phyloP scores from a whole-genome alignment of 176 grass and related monocot species.

The Oryza brachyantha region DNA sequence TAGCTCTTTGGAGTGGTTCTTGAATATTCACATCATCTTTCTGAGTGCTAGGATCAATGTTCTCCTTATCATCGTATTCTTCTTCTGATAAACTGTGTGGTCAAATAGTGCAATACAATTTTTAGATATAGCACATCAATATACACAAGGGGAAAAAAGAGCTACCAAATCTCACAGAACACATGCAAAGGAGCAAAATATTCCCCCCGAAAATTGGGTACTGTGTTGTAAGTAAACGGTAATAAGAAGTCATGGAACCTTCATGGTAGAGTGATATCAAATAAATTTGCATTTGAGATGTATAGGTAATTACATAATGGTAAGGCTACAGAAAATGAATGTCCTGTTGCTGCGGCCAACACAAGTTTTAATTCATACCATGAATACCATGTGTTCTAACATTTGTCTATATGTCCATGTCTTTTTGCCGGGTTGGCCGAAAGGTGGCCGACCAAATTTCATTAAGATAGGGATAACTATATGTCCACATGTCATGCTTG shows the following conservation, averaged over 20 bases:
- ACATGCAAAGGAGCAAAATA: not conserved
- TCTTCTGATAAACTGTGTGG: conserved; percentile 73
- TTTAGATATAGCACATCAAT: conserved; percentile 12
- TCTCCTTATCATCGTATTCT: conserved; percentile 76
- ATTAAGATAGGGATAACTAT: no score
- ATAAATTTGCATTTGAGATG: not conserved
- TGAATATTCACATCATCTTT: conserved; percentile 18
- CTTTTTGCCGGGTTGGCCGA: no score
- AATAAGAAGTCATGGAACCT: not conserved
- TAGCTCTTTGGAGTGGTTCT: conserved; percentile 18
- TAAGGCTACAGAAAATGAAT: not conserved
- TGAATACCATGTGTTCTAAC: not conserved
- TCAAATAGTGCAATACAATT: conserved; percentile 16
- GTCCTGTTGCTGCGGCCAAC: not conserved
- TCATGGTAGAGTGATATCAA: not conserved
- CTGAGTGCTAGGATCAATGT: conserved; percentile 40
- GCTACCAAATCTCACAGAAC: not conserved
- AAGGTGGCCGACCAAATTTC: no score
- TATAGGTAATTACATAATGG: not conserved
- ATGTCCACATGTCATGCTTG: not conserved
- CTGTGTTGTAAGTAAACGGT: not conserved
- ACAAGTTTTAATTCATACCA: not conserved
- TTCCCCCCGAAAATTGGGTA: not conserved
- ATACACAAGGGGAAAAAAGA: conserved; percentile 20
- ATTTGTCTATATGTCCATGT: not conserved